These are phyloP conservation scores for Lojkania enalia DNA, from an alignment of 2,329 filamentous ascomycete genomes.

Conservation along the genomic window DNA sequence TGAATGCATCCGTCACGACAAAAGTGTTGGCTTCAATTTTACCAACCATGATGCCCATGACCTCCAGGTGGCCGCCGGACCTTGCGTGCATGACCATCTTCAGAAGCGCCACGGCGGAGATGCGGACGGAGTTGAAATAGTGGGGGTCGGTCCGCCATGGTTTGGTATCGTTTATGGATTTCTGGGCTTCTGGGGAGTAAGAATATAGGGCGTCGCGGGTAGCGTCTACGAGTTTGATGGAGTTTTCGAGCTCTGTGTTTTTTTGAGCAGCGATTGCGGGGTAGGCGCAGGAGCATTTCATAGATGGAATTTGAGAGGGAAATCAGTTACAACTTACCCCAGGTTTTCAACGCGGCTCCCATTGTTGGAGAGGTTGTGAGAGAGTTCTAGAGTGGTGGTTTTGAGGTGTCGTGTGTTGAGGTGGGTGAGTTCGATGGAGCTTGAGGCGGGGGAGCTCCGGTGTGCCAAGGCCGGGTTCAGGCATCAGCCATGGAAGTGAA, in stretches of 20 bases:
- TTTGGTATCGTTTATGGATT: constrained; percentile 62
- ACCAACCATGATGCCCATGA: constrained; percentile 98
- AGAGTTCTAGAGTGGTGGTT: background rate
- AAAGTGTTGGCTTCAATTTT: constrained; percentile 85
- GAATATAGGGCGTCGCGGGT: constrained; percentile 88
- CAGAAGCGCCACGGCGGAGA: constrained; percentile 88
- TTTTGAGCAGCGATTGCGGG: constrained; percentile 16
- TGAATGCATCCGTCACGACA: constrained; percentile 91
- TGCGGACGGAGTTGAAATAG: constrained; percentile 91
- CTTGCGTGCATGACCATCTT: constrained; percentile 99
- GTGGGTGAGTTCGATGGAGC: background rate
- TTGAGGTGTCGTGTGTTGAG: background rate
- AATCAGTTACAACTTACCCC: constrained; percentile 31
- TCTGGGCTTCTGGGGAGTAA: constrained; percentile 72
- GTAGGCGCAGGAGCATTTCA: no score
- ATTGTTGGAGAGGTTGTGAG: constrained; percentile 21
- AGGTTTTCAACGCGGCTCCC: constrained; percentile 42
- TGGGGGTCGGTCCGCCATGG: constrained; percentile 80
- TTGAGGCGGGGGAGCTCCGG: constrained; percentile 29
- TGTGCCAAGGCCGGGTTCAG: constrained; percentile 29
- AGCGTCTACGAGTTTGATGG: constrained; percentile 77
- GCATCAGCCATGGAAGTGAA: constrained; percentile 21
- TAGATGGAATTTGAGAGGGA: background rate
- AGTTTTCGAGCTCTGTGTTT: constrained; percentile 81
- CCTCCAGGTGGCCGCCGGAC: constrained; percentile 87